These are phyloP conservation scores for Xerocomus potaroensis DNA, from an alignment of 768 basidiomycete species.

Conservation along the genomic window DNA sequence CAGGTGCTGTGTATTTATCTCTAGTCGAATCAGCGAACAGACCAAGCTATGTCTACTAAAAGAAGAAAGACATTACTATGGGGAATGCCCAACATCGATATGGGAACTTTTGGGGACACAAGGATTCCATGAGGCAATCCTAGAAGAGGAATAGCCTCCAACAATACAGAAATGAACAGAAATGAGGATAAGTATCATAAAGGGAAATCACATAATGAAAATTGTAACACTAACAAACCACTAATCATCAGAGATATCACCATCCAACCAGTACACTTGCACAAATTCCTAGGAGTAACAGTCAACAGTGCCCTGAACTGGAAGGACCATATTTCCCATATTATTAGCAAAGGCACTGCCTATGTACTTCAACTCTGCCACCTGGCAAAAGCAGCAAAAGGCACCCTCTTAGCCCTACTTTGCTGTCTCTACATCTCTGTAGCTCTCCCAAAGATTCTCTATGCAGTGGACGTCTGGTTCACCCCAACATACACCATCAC, in stretches of 20 bases:
- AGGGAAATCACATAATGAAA: too few relatives aligned
- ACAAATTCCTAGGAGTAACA: not conserved
- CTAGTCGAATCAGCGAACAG: too few relatives aligned
- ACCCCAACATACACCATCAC: not conserved
- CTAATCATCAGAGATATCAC: not conserved
- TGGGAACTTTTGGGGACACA: too few relatives aligned
- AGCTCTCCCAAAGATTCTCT: constrained; percentile 30
- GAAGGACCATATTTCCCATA: not conserved
- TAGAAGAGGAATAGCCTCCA: too few relatives aligned
- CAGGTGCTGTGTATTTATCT: too few relatives aligned
- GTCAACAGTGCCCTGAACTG: not conserved
- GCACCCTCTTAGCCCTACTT: constrained; percentile 11
- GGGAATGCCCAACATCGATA: too few relatives aligned
- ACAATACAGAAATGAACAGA: too few relatives aligned
- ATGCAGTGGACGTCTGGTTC: constrained; percentile 28
- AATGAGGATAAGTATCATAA: too few relatives aligned
- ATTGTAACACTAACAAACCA: too few relatives aligned
- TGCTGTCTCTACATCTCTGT: constrained; percentile 25
- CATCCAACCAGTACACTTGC: not conserved
- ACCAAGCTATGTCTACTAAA: too few relatives aligned
- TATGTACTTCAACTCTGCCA: not conserved
- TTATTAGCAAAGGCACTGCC: not conserved
- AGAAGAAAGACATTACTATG: too few relatives aligned
- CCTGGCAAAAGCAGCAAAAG: constrained; percentile 5
- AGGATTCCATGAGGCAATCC: too few relatives aligned